Percentiles rank a stretch among this genome's conserved stretches.
Evolutionary conservation across 1,284 basidiomycete species (phyloP).

Genomic region (Tetrapyrgos nigripes): DNA sequence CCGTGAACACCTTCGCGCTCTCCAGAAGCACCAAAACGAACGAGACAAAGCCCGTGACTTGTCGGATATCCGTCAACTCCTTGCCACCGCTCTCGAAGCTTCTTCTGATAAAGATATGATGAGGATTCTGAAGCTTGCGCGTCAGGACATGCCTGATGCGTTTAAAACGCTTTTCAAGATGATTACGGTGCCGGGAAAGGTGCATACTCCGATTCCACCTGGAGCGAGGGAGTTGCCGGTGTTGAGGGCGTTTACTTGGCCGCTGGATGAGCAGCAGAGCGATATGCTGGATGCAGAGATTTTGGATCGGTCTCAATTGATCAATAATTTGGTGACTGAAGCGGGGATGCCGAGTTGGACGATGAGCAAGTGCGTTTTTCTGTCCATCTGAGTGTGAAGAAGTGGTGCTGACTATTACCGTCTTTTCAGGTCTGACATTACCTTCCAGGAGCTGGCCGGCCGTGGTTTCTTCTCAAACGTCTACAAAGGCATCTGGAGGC

Average conservation of each 20-base stretch:
- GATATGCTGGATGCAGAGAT: conserved; percentile 9
- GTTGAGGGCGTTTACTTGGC: conserved; percentile 14
- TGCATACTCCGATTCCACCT: background rate
- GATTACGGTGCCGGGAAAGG: background rate
- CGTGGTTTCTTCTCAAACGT: conserved; percentile 19
- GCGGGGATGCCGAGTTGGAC: conserved; percentile 9
- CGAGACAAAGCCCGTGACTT: conserved; percentile 14
- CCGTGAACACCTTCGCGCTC: conserved; percentile 1
- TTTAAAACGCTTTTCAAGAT: conserved; percentile 8
- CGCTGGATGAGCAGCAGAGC: conserved; percentile 11
- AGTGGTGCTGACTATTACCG: background rate
- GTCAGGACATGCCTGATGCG: conserved; percentile 14
- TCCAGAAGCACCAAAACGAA: conserved; percentile 15
- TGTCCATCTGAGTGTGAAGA: background rate
- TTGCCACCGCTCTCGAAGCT: conserved; percentile 6
- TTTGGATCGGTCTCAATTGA: conserved; percentile 7
- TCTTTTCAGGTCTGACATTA: conserved; percentile 10
- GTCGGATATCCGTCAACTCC: conserved; percentile 6
- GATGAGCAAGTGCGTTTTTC: conserved; percentile 8
- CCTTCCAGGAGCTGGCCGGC: conserved; percentile 12
- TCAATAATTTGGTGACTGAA: background rate
- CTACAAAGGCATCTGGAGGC: conserved; percentile 17
- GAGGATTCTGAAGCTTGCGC: conserved; percentile 9
- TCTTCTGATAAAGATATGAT: conserved; percentile 9
- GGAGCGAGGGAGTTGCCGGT: background rate